Conservation (phyloP, 805 yeast species). For the Zygoascus biomembranicola region DNA sequence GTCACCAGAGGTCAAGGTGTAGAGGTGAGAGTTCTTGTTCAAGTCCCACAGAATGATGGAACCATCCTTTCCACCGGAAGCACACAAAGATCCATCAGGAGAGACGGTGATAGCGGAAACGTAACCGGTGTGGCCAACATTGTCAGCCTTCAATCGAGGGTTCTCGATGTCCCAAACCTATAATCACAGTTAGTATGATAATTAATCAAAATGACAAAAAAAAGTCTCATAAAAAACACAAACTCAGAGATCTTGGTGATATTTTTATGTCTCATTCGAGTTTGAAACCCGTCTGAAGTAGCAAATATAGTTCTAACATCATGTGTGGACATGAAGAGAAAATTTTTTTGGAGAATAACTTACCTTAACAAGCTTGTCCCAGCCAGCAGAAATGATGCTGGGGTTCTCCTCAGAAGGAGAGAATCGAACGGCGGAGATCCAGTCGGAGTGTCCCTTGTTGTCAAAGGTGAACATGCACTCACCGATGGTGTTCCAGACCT, state of each 20-base stretch:
- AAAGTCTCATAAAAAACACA: slow-evolving; percentile 2
- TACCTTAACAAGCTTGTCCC: slow-evolving; percentile 99
- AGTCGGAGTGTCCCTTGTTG: slow-evolving; percentile 68
- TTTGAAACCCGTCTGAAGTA: slow-evolving; percentile 84
- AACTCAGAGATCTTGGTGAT: slow-evolving; percentile 98
- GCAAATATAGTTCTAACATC: slow-evolving; percentile 89
- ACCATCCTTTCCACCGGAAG: slow-evolving; percentile 99
- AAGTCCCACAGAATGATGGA: slow-evolving; percentile 97
- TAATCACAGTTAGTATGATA: slow-evolving; percentile 21
- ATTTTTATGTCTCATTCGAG: slow-evolving; percentile 87
- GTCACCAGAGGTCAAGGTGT: slow-evolving; percentile 91
- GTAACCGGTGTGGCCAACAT: slow-evolving; percentile 99
- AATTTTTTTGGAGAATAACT: slow-evolving; percentile 41
- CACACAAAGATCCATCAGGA: slow-evolving; percentile 99
- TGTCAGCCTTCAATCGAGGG: slow-evolving; percentile 85
- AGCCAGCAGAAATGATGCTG: slow-evolving; percentile 90
- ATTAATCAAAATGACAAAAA: slow-evolving; percentile 2
- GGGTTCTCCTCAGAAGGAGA: slow-evolving; percentile 62
- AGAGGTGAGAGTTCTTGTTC: slow-evolving; percentile 73
- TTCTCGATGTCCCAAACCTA: slow-evolving; percentile 92
- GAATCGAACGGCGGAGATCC: slow-evolving; percentile 98
- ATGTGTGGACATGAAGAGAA: slow-evolving; percentile 33
- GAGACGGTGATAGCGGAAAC: slow-evolving; percentile 93
- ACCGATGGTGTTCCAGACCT: slow-evolving; percentile 99
- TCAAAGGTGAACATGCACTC: slow-evolving; percentile 86